phyloP scores from a whole-genome alignment of 306 rosid genomes.

The Cucumis melo region DNA sequence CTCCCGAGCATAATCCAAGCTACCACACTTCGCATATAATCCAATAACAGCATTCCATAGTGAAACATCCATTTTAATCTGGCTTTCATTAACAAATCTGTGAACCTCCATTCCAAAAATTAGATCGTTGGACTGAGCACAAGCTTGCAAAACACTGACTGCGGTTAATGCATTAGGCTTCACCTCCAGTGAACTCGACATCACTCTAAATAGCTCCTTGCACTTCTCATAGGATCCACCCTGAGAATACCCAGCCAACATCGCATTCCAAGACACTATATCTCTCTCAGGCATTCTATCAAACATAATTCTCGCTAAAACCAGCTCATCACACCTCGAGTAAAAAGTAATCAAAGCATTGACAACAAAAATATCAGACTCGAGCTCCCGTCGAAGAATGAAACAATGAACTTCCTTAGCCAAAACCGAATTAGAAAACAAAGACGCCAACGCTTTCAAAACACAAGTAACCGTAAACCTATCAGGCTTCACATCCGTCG shows the following conservation, averaged over 20 bases:
- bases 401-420: constrained; percentile 47
- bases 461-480: constrained; percentile 39
- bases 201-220: constrained; percentile 40
- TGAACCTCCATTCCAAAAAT: constrained; percentile 56
- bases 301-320: constrained; percentile 42
- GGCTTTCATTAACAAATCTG: constrained; percentile 24
- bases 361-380: constrained; percentile 41
- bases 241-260: constrained; percentile 80
- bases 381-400: constrained; percentile 31
- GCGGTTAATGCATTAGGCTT: constrained; percentile 41
- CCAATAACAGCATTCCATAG: constrained; percentile 62
- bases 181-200: constrained; percentile 25
- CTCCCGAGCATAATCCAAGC: constrained; percentile 57
- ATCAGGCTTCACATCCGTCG: constrained; percentile 25
- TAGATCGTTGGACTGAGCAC: constrained; percentile 76
- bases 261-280: constrained; percentile 74
- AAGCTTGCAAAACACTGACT: constrained; percentile 69
- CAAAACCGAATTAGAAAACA: constrained; percentile 8
- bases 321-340: constrained; percentile 46
- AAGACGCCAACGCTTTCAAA: constrained; percentile 43
- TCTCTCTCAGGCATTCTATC: constrained; percentile 43
- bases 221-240: constrained; percentile 49
- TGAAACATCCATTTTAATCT: constrained; percentile 34
- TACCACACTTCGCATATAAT: constrained; percentile 73
- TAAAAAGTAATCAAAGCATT: constrained; percentile 55